These are phyloP conservation scores for Podosphaera fusca DNA, from an alignment of 2,329 filamentous ascomycete genomes.

Conservation along the genomic window DNA sequence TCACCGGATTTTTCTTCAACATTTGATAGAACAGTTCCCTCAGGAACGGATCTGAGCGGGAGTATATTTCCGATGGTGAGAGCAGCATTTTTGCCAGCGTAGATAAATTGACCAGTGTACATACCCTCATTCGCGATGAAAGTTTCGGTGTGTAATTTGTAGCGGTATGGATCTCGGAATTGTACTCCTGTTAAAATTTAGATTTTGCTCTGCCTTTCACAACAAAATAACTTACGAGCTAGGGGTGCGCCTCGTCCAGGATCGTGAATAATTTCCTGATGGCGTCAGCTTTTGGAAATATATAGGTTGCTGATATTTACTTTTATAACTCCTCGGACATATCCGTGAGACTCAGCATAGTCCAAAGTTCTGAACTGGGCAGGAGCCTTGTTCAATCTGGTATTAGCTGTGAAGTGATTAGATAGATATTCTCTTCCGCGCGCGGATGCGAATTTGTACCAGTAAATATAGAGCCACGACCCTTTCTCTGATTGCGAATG, in stretches of 20 bases:
- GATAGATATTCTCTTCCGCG: too few relatives aligned
- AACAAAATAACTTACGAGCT: conserved; percentile 43
- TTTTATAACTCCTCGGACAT: conserved; percentile 88
- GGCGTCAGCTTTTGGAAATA: conserved; percentile 47
- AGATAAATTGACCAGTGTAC: conserved; percentile 99
- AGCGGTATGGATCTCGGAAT: conserved; percentile 96
- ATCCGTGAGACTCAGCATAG: conserved; percentile 90
- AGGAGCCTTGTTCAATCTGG: conserved; percentile 82
- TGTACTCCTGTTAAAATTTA: conserved; percentile 16
- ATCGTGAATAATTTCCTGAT: conserved; percentile 70
- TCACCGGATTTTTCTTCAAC: conserved; percentile 98
- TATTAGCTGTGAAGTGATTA: conserved; percentile 30
- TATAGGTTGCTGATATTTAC: not conserved
- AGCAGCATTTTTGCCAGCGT: conserved; percentile 95
- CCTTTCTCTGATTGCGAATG: conserved; percentile 55
- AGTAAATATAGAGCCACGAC: conserved; percentile 56
- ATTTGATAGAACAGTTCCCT: conserved; percentile 98
- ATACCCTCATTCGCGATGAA: conserved; percentile 99
- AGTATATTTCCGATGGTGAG: conserved; percentile 96
- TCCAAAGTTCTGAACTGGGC: conserved; percentile 95
- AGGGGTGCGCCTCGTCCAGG: conserved; percentile 88
- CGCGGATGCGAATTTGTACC: not conserved
- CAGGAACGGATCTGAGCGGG: conserved; percentile 77
- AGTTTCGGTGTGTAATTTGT: conserved; percentile 93
- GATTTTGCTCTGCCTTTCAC: not conserved